Evolutionary conservation across 306 rosid species (phyloP), one percentile per base, ranked within the genome.

Genomic region (Begonia loranthoides): DNA sequence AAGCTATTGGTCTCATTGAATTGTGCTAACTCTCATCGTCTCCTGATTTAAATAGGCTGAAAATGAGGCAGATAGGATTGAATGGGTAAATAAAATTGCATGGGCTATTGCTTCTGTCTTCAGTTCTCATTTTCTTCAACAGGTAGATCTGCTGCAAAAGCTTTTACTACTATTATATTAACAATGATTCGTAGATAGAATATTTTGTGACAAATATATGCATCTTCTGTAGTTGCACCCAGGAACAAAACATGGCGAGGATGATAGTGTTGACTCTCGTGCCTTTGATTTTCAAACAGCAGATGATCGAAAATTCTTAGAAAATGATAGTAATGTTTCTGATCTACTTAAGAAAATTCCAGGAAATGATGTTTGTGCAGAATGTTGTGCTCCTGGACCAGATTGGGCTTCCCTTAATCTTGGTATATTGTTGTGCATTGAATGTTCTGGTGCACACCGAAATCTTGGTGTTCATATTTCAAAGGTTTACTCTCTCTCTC

Each of bases 341-440:
- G 66, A 70, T 58, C 68, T 75, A 61, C 86, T 90, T 63, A 66
- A 90, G 68, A 83, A 64, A 56, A 77, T 90, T 59, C 86, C 92
- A 41, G 99, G 99, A 70, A 90, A 90, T 80, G 87, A 78, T 73
- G 56, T 58, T 16, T 90, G 99, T 76, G 95, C 94, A 8, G 99
- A 90, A 70, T 90, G 95, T 62, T 62, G 84, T 70, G 63, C 94
- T 71, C 68, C 82, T 51, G 85, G 76, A 41, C 99, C 99, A 34
- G 95, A 90, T 62, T 90, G 99, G 99, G 95, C 99, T 57, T 90
- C 99, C 70, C 73, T 90, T 24, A 90, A 90, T 70, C 95, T 86
- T 65, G 99, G 99, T 50, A 69, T 90, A 64, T 77, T 90, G 56
- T 50, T 90, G 21, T 90, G 99, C 68, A 86, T 90, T 48, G 95